These are phyloP conservation scores for Hibiscus trionum DNA, from an alignment of 345 rosid species.

Conservation along the genomic window DNA sequence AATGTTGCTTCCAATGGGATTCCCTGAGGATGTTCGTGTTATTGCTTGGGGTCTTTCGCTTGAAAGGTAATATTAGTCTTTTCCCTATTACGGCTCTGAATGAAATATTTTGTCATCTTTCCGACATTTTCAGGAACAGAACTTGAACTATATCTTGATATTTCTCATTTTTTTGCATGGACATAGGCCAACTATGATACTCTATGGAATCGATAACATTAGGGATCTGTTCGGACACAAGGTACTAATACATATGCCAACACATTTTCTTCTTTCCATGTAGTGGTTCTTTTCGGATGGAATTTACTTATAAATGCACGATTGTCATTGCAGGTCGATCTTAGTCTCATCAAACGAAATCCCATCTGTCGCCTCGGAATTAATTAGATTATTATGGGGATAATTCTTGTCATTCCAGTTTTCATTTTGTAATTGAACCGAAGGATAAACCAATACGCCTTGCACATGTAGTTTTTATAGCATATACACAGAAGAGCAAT, in stretches of 20 bases:
- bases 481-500: neutral
- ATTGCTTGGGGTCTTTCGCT: constrained; percentile 98
- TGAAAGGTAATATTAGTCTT: constrained; percentile 51
- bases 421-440: neutral
- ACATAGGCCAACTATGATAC: constrained; percentile 88
- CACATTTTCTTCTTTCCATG: neutral
- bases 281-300: neutral
- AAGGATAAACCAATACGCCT: neutral
- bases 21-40: constrained; percentile 78
- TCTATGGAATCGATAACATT: constrained; percentile 68
- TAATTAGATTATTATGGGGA: constrained; percentile 9
- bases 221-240: constrained; percentile 95
- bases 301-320: neutral
- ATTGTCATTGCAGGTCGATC: constrained; percentile 62
- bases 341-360: constrained; percentile 20
- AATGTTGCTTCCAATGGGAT: constrained; percentile 92
- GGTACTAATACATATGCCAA: constrained; percentile 33
- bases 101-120: neutral
- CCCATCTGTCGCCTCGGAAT: constrained; percentile 69
- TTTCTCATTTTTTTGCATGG: constrained; percentile 2
- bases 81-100: neutral
- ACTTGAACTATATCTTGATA: neutral
- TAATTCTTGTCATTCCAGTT: neutral
- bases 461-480: neutral
- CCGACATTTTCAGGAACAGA: neutral